Evolutionary conservation across 1,284 basidiomycete genomes (phyloP).

Genomic region (Boletellus deceptivus): DNA sequence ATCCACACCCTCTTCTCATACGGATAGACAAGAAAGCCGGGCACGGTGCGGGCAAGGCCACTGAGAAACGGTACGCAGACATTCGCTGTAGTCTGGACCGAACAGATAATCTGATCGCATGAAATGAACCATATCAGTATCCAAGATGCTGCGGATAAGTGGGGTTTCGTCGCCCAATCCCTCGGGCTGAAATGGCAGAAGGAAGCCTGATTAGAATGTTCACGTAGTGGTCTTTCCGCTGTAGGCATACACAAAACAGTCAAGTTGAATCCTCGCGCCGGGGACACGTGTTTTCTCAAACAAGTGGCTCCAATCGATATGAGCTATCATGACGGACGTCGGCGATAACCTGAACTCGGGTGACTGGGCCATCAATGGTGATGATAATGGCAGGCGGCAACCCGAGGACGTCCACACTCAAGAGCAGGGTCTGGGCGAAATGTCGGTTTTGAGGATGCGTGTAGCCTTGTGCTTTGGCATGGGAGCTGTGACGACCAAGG

Average conservation of each 20-base stretch:
- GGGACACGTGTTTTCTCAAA: slow-evolving; percentile 2
- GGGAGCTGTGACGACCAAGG: slow-evolving; percentile 54
- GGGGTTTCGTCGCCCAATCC: slow-evolving; percentile 69
- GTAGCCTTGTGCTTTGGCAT: slow-evolving; percentile 72
- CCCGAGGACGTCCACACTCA: slow-evolving; percentile 1
- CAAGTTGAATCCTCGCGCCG: neutral
- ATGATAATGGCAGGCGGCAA: too few species aligned
- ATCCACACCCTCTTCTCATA: slow-evolving; percentile 68
- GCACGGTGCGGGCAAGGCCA: slow-evolving; percentile 78
- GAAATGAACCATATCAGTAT: slow-evolving; percentile 45
- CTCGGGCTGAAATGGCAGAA: slow-evolving; percentile 49
- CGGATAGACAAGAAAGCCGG: slow-evolving; percentile 79
- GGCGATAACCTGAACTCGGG: too few species aligned
- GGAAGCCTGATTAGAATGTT: slow-evolving; percentile 9
- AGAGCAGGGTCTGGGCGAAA: slow-evolving; percentile 30
- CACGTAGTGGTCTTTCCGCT: neutral
- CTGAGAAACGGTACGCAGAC: slow-evolving; percentile 57
- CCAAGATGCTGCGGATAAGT: slow-evolving; percentile 72
- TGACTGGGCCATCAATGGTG: too few species aligned
- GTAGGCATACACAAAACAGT: neutral
- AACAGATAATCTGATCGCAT: slow-evolving; percentile 10
- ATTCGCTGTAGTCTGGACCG: neutral
- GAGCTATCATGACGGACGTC: too few species aligned
- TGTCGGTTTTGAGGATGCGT: slow-evolving; percentile 72
- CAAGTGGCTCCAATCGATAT: slow-evolving; percentile 3